Percentiles rank a stretch among this genome's conserved stretches.
Conservation (phyloP, 345 rosid species). For the Diplotaxis tenuifolia region DNA sequence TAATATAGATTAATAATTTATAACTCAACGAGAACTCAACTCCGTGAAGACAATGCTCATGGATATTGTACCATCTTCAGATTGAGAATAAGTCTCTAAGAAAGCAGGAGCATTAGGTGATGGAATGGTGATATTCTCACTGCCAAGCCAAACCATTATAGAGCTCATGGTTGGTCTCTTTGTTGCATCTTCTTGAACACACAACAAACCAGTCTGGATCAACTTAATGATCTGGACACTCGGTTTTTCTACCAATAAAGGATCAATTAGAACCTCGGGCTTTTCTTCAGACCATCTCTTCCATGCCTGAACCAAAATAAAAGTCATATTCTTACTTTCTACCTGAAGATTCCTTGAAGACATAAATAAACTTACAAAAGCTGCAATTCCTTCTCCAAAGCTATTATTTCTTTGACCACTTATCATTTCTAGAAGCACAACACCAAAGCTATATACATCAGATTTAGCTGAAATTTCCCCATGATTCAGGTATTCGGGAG, state of each 20-base stretch:
- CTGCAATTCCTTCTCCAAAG: constrained; percentile 24
- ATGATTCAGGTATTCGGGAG: constrained; percentile 39
- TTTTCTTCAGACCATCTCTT: background rate
- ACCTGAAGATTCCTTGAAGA: background rate
- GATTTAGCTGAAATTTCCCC: constrained; percentile 45
- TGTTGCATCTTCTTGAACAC: constrained; percentile 3
- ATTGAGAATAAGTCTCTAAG: background rate
- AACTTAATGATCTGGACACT: background rate
- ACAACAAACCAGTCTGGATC: background rate
- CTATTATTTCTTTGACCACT: constrained; percentile 20
- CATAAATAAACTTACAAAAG: constrained; percentile 2
- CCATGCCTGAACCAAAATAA: background rate
- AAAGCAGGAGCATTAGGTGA: background rate
- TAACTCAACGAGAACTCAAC: background rate
- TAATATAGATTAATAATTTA: too few species aligned
- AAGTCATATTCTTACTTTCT: background rate
- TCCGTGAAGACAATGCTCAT: background rate
- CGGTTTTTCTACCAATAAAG: background rate
- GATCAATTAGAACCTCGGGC: background rate
- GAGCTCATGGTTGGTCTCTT: background rate
- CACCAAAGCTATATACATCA: constrained; percentile 48
- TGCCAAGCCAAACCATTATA: background rate
- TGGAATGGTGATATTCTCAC: background rate
- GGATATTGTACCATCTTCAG: background rate
- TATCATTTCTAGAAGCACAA: constrained; percentile 35